A percentile compares a stretch with the other conserved stretches of the same genome.
These are phyloP conservation scores for Noccaea caerulescens DNA, from an alignment of 345 rosid species.

Conservation along the genomic window DNA sequence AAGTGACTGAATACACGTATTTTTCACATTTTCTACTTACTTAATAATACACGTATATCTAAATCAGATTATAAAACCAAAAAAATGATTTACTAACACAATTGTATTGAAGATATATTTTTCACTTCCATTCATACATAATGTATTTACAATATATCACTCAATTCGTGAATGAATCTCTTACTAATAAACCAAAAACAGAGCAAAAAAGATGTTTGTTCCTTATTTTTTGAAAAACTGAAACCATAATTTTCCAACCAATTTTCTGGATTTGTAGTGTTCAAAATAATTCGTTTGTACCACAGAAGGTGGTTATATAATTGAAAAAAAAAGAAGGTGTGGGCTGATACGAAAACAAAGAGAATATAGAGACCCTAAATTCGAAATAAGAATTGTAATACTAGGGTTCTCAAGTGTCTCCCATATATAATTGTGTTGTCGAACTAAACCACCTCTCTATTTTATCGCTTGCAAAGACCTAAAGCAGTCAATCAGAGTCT, in stretches of 20 bases:
- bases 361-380: not conserved
- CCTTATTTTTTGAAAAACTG: too few species aligned
- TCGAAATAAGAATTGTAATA: constrained; percentile 6
- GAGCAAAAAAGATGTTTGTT: too few species aligned
- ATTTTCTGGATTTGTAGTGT: not conserved
- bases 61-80: not conserved
- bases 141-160: not conserved
- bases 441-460: not conserved
- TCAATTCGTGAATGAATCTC: not conserved
- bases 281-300: not conserved
- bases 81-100: not conserved
- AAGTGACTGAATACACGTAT: not conserved
- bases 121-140: not conserved
- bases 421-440: constrained; percentile 14
- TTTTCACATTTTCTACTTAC: too few species aligned
- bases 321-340: not conserved
- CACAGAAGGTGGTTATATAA: not conserved
- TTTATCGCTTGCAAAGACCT: constrained; percentile 21
- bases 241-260: not conserved
- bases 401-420: constrained; percentile 36
- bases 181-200: not conserved
- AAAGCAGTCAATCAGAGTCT: constrained; percentile 1
- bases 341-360: not conserved
- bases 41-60: not conserved
- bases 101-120: not conserved